Conservation (phyloP, 1,284 basidiomycete genomes). For the Ustilago trichophora region DNA sequence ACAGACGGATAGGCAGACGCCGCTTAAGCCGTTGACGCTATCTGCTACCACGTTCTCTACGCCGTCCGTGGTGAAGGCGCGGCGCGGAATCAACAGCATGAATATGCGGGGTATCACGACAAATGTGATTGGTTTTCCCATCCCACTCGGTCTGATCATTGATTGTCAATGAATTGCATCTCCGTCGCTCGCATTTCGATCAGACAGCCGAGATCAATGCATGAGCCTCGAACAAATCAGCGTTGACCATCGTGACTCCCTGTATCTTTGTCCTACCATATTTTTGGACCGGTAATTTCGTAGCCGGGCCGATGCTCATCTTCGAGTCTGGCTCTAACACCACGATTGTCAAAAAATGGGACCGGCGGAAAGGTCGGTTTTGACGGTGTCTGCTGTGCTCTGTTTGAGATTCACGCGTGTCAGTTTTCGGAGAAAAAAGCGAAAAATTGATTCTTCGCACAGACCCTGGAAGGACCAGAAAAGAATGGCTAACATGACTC, state of each 20-base stretch:
- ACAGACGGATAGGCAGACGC: background rate
- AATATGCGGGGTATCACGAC: constrained; percentile 6
- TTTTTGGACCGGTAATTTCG: too few species aligned
- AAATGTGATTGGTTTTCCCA: constrained; percentile 1
- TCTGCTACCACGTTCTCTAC: background rate
- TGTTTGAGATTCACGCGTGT: background rate
- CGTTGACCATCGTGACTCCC: background rate
- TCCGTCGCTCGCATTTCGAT: too few species aligned
- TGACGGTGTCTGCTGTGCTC: constrained; percentile 21
- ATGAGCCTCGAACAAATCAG: constrained; percentile 4
- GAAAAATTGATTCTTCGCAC: constrained; percentile 24
- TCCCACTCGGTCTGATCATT: constrained; percentile 1
- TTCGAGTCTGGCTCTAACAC: too few species aligned
- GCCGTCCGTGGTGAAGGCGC: background rate
- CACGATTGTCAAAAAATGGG: background rate
- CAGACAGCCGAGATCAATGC: constrained; percentile 4
- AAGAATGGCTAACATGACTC: too few species aligned
- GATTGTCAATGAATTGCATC: too few species aligned
- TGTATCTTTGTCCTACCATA: too few species aligned
- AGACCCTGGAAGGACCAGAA: constrained; percentile 14
- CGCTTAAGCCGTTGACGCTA: constrained; percentile 10
- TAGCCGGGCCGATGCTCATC: too few species aligned
- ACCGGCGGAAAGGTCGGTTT: constrained; percentile 5
- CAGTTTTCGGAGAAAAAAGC: too few species aligned
- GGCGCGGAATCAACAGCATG: too few species aligned